These are phyloP conservation scores for Termitomyces sp. DNA, from an alignment of 768 basidiomycete species.

Conservation along the genomic window DNA sequence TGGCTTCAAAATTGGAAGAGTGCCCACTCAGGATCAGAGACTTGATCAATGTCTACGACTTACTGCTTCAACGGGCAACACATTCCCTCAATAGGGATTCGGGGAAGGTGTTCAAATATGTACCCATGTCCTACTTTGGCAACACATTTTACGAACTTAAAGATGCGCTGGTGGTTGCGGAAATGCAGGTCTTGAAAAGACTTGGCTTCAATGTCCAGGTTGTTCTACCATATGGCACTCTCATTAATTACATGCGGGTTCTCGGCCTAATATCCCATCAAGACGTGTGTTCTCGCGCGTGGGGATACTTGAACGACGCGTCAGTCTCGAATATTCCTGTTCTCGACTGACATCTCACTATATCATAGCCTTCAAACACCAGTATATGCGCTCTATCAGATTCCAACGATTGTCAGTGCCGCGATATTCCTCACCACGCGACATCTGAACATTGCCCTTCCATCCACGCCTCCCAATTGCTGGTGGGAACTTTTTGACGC, in stretches of 20 bases:
- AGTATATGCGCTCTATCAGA: conserved; percentile 84
- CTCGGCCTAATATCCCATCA: conserved; percentile 77
- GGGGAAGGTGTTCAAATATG: conserved; percentile 55
- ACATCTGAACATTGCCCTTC: conserved; percentile 68
- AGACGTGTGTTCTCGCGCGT: conserved; percentile 72
- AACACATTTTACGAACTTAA: conserved; percentile 91
- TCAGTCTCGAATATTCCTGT: conserved; percentile 36
- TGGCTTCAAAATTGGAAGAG: conserved; percentile 91
- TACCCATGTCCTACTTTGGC: conserved; percentile 88
- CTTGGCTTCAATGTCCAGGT: conserved; percentile 95
- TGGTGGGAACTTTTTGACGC: conserved; percentile 98
- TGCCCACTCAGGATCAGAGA: conserved; percentile 90
- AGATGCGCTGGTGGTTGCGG: conserved; percentile 88
- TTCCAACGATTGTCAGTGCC: conserved; percentile 87
- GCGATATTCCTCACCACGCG: conserved; percentile 82
- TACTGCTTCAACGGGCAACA: conserved; percentile 72
- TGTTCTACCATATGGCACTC: conserved; percentile 87
- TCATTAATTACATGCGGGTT: conserved; percentile 91
- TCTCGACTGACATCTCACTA: not conserved
- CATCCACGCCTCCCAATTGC: conserved; percentile 61
- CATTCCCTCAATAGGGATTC: conserved; percentile 41
- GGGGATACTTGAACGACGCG: conserved; percentile 98
- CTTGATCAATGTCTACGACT: conserved; percentile 91
- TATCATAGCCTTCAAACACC: conserved; percentile 83
- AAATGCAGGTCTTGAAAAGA: conserved; percentile 97